Evolutionary conservation across 140 eudicot species (phyloP), one percentile per base, ranked within the genome.

Genomic region (Anethum foeniculum): DNA sequence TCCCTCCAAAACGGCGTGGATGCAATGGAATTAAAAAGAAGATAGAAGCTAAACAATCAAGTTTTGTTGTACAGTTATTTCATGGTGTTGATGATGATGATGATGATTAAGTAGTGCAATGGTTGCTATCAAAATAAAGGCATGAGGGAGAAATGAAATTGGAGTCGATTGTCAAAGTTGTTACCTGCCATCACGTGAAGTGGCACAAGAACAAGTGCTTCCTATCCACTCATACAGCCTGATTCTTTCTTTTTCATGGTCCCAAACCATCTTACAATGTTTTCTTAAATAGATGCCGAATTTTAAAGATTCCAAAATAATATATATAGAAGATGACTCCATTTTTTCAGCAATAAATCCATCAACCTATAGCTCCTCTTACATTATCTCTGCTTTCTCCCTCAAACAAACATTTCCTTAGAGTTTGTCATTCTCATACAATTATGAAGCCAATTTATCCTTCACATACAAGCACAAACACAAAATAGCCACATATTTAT

Each of bases 151-250:
- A 7, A 48, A 36, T 52, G 36, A 43, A 54, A 19, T 19, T 54
- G 41, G 32, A 34, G 81, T 47, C 69, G 48, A 30, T 81, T 81
- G 52, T 52, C 80, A 77, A 77, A 51, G 21, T 32, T 49, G 1
- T 80, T 36, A 38, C 81, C 85, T 84, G 88, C 92, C 82, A 84
- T 84, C 91, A 88, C 90, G 92, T 88, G 92, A 84, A 86, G 85
- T 80, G 84, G 88, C 88, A 86, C 85, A 79, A 88, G 65, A 79
- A 44, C 62, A 84, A 62, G 71, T 62, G 84, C 84, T 79, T 88
- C 91, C 86, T 84, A 82, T 86, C 90, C 88, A 88, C 84, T 86
- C 82, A 84, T 64, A 75, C 51, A 44, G 28, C 27, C 19, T 49
- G 80, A 19, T 60, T 81, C 52, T 54, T 52, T 56, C 75, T 49